Conservation (phyloP, 2,329 filamentous ascomycete species). For the Stagonosporopsis chrysanthemi region DNA sequence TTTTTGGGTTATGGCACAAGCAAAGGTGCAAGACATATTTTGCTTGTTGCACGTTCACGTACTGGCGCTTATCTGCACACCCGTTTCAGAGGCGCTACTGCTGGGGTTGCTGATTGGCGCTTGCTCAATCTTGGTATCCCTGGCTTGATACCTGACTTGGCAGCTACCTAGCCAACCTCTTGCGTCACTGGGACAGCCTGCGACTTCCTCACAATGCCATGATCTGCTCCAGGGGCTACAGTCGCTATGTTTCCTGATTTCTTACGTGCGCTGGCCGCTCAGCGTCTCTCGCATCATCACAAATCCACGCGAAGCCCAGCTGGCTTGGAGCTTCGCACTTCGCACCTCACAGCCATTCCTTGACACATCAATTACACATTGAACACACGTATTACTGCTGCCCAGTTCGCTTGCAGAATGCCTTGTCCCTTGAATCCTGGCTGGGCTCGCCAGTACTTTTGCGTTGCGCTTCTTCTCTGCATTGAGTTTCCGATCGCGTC, state of each 20-base stretch:
- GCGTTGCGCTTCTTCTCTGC: slow-evolving; percentile 32
- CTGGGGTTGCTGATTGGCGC: slow-evolving; percentile 22
- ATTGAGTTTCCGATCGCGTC: slow-evolving; percentile 31
- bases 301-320: slow-evolving; percentile 24
- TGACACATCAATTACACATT: slow-evolving; percentile 8
- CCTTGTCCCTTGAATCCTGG: slow-evolving; percentile 13
- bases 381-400: slow-evolving; percentile 16
- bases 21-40: background rate
- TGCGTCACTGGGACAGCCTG: slow-evolving; percentile 36
- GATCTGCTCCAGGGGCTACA: slow-evolving; percentile 20
- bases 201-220: slow-evolving; percentile 34
- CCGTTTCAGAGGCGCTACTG: slow-evolving; percentile 4
- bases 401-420: slow-evolving; percentile 31
- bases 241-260: slow-evolving; percentile 34
- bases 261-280: slow-evolving; percentile 17
- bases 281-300: slow-evolving; percentile 19
- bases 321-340: slow-evolving; percentile 23
- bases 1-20: too few species aligned
- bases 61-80: background rate
- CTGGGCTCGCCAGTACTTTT: slow-evolving; percentile 30
- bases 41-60: background rate
- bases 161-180: slow-evolving; percentile 25
- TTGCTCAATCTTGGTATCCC: slow-evolving; percentile 23
- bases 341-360: slow-evolving; percentile 23
- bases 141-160: slow-evolving; percentile 23